Conservation (phyloP, 2,329 filamentous ascomycete species). For the Colletotrichum sp. region DNA sequence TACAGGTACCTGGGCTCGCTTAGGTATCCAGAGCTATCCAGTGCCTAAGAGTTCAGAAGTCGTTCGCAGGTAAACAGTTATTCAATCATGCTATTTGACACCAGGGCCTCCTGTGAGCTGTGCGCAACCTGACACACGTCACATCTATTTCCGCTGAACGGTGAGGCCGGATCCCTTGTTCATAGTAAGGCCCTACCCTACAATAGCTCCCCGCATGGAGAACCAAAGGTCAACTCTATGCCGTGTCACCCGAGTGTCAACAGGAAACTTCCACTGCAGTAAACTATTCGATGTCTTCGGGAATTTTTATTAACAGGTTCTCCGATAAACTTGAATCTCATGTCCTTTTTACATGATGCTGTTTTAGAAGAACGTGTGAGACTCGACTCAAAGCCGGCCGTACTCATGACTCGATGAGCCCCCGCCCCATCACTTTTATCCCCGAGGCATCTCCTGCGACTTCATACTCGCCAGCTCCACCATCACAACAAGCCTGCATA, state of each 20-base stretch:
- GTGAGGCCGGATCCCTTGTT: not conserved
- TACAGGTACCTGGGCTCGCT: not conserved
- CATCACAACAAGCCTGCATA: constrained; percentile 7
- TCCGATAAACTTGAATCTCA: not conserved
- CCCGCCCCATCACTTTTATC: not conserved
- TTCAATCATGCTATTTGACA: not conserved
- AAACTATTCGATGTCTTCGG: not conserved
- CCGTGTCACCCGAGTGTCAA: not conserved
- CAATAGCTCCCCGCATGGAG: not conserved
- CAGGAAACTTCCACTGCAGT: not conserved
- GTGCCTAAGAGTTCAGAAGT: accelerated
- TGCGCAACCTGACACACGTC: not conserved
- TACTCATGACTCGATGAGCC: accelerated
- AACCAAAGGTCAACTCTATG: not conserved
- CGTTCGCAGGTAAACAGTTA: not conserved
- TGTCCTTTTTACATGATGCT: not conserved
- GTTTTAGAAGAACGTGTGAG: accelerated
- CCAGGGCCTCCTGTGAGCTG: not conserved
- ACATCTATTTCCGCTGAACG: not conserved
- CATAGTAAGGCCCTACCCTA: accelerated
- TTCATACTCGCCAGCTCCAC: constrained; percentile 6
- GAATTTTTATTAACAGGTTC: accelerated
- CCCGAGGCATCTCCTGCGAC: not conserved
- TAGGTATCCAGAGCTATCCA: not conserved
- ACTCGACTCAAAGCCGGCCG: accelerated